These are phyloP conservation scores for Aphanoascus verrucosus DNA, from an alignment of 2,329 filamentous ascomycete species.

Conservation along the genomic window DNA sequence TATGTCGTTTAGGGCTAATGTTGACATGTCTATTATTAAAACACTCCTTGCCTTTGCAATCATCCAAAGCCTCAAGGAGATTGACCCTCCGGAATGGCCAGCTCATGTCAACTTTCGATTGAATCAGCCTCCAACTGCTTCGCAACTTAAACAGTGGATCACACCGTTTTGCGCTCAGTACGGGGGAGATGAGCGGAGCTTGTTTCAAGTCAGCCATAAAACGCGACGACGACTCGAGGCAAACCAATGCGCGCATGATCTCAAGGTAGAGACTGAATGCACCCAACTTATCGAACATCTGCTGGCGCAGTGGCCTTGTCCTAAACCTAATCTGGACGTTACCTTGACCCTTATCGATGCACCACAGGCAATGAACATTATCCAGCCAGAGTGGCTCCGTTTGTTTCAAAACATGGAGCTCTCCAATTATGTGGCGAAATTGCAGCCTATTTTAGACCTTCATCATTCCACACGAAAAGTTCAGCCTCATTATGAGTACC, in stretches of 20 bases:
- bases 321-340: constrained; percentile 7
- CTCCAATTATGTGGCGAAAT: constrained; percentile 33
- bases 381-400: constrained; percentile 41
- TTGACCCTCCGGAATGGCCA: constrained; percentile 10
- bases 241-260: constrained; percentile 7
- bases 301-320: constrained; percentile 13
- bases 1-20: constrained; percentile 20
- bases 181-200: constrained; percentile 4
- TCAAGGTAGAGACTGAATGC: constrained; percentile 8
- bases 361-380: constrained; percentile 27
- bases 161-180: constrained; percentile 10
- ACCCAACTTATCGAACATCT: constrained; percentile 15
- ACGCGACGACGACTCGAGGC: constrained; percentile 8
- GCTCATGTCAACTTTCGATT: constrained; percentile 13
- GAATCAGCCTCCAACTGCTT: constrained; percentile 9
- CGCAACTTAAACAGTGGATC: constrained; percentile 9
- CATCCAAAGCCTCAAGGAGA: constrained; percentile 12
- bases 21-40: constrained; percentile 20
- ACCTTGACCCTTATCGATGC: constrained; percentile 5
- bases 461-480: constrained; percentile 12
- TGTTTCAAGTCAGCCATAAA: background rate
- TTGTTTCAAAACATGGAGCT: constrained; percentile 42
- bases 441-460: constrained; percentile 34
- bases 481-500: background rate
- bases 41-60: constrained; percentile 17